Conservation (phyloP, 257 asterid species). For the Eustoma russellianum region DNA sequence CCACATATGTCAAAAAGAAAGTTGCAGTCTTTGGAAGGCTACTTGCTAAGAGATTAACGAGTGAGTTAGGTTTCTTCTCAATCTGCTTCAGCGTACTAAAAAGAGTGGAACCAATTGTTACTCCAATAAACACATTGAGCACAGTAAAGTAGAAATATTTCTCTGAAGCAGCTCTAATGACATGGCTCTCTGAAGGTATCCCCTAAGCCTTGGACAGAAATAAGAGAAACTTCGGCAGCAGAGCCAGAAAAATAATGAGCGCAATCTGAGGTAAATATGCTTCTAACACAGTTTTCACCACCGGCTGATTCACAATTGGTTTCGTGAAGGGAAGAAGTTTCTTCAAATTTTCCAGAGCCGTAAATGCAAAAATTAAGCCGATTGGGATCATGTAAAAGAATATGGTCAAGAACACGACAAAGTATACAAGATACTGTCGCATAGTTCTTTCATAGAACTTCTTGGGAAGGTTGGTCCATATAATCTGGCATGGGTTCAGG, state of each 20-base stretch:
- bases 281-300: slow-evolving; percentile 55
- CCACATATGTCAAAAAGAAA: slow-evolving; percentile 89
- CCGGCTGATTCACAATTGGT: slow-evolving; percentile 31
- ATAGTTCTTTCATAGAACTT: slow-evolving; percentile 44
- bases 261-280: slow-evolving; percentile 94
- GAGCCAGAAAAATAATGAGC: slow-evolving; percentile 68
- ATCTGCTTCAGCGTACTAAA: slow-evolving; percentile 39
- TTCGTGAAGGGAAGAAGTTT: slow-evolving; percentile 69
- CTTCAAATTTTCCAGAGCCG: slow-evolving; percentile 65
- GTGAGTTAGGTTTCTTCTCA: slow-evolving; percentile 36
- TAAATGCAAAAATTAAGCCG: slow-evolving; percentile 69
- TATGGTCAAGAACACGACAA: slow-evolving; percentile 70
- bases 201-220: slow-evolving; percentile 86
- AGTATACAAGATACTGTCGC: slow-evolving; percentile 44
- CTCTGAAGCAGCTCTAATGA: slow-evolving; percentile 79
- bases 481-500: slow-evolving; percentile 67
- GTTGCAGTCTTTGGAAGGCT: slow-evolving; percentile 95
- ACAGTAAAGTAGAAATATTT: slow-evolving; percentile 77
- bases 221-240: slow-evolving; percentile 62
- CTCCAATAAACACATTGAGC: slow-evolving; percentile 83
- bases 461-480: slow-evolving; percentile 68
- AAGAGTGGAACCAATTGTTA: slow-evolving; percentile 66
- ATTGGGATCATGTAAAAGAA: slow-evolving; percentile 90
- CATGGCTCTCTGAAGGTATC: slow-evolving; percentile 69
- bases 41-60: slow-evolving; percentile 35